Base-by-base conservation (phyloP, 768 basidiomycete genomes). In the Kwoniella pini region DNA sequence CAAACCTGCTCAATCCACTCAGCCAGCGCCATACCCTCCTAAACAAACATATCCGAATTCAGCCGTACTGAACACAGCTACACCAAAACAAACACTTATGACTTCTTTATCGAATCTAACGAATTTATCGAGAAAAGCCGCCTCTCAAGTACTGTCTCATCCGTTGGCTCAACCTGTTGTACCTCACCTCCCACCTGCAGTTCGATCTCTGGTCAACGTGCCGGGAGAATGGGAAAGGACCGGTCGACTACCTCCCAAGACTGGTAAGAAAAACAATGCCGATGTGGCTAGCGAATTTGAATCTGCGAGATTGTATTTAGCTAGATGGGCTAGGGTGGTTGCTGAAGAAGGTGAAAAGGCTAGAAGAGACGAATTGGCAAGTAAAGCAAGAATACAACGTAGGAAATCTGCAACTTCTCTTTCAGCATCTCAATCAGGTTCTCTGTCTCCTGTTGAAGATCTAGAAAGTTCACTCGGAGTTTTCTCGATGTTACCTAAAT, bases 311-410 rank as follows among this genome's bases (percentile, higher is more conserved):
- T 90, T 98, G 6, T 98, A 98, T 77, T 85, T 99, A 9, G 96
- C 96, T 10, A 83, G 91, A 30, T 99, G 96, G 96, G 96, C 96
- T 3, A 83, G 94, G 30, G 76, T 80, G 60, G 96, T 98, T 0
- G 96, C 96, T 1, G 96, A 99, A 78, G 96, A 98, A 76, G 96
- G 96, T 17, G 96, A 99, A 77, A 84, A 91, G 15, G 86, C 92
- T 4, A 83, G 96, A 42, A 80, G 86, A 65, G 83, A 84, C 43
- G 96, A 99, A 77, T 85, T 79, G 15, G 76, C 77, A 2, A 58
- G 72, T 22, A 57, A 69, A 48, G 73, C 72, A 69, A 89, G 12
- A 85, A 85, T 3, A 10, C 19, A 48, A 13, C 56, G 62, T 19
- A 22, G 52, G 10, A 54, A 54, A 21, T 54, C 52, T 5, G 45